Evolutionary conservation across 1,139 yeast species (phyloP).

Genomic region (Diutina ranongensis): DNA sequence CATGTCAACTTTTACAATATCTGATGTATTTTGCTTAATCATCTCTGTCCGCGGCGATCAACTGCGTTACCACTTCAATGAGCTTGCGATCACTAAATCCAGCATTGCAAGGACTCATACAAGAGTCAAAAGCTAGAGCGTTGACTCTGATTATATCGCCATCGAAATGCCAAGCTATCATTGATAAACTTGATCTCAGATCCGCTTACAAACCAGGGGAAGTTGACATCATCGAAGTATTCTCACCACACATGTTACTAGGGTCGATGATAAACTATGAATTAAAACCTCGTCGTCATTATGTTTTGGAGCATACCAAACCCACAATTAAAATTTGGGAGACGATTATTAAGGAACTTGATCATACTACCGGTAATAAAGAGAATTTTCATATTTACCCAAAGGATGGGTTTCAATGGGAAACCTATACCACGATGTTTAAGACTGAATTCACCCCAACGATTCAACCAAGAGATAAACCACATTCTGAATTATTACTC

Average conservation of each 20-base stretch:
- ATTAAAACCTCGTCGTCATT: conserved; percentile 48
- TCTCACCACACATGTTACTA: conserved; percentile 44
- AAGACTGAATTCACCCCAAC: conserved; percentile 30
- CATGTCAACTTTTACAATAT: no score
- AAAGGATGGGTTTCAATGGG: conserved; percentile 58
- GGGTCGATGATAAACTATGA: conserved; percentile 44
- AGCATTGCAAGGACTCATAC: conserved; percentile 13
- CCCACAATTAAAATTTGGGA: conserved; percentile 23
- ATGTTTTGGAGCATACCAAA: conserved; percentile 43
- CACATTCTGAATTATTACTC: conserved; percentile 53
- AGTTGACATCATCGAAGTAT: conserved; percentile 54
- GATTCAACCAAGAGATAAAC: conserved; percentile 26
- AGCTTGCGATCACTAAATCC: conserved; percentile 22
- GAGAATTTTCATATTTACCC: conserved; percentile 22
- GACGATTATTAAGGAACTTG: conserved; percentile 15
- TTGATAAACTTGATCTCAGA: conserved; percentile 32
- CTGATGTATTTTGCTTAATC: no score
- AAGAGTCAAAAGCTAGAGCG: conserved; percentile 12
- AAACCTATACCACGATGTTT: conserved; percentile 36
- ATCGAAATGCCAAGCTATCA: conserved; percentile 21
- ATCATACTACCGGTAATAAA: conserved; percentile 14
- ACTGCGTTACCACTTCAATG: not conserved
- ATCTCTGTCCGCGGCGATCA: no score
- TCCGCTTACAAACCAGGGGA: conserved; percentile 28
- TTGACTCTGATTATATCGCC: conserved; percentile 13